These are phyloP conservation scores for Sugiyamaella neomexicana DNA, from an alignment of 1,139 yeast species.

Conservation along the genomic window DNA sequence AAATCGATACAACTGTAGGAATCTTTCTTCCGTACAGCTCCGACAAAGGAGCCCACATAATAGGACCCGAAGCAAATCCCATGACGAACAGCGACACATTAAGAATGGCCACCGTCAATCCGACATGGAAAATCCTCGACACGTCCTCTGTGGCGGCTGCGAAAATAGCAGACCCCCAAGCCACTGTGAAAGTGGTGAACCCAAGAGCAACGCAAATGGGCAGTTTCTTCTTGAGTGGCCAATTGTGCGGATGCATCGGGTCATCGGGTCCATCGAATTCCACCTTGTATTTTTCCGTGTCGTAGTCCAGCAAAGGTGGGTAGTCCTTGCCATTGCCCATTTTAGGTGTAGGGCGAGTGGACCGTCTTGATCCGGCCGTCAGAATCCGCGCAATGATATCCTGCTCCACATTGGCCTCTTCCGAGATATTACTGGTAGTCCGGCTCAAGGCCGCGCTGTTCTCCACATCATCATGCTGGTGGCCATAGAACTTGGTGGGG, in stretches of 20 bases:
- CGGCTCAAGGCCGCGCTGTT: not conserved
- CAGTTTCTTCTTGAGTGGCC: conserved; percentile 44
- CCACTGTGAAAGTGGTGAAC: conserved; percentile 42
- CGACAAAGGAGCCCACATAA: conserved; percentile 77
- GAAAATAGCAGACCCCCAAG: conserved; percentile 50
- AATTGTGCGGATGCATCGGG: conserved; percentile 53
- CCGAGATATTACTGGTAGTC: conserved; percentile 6
- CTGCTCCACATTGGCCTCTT: conserved; percentile 15
- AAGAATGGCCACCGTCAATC: conserved; percentile 42
- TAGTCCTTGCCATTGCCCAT: conserved; percentile 51
- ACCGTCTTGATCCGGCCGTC: conserved; percentile 23
- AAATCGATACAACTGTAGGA: conserved; percentile 54
- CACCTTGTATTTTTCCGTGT: conserved; percentile 50
- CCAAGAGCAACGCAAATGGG: conserved; percentile 40
- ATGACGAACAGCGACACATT: conserved; percentile 72
- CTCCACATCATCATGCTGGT: not conserved
- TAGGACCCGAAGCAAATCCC: conserved; percentile 83
- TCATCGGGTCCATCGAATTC: conserved; percentile 55
- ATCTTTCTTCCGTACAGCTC: conserved; percentile 71
- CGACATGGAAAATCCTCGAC: conserved; percentile 35
- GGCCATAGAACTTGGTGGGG: conserved; percentile 11
- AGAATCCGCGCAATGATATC: conserved; percentile 24
- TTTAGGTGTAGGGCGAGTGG: conserved; percentile 25
- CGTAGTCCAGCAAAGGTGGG: conserved; percentile 49
- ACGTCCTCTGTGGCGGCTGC: conserved; percentile 42